A percentile compares a stretch with the other conserved stretches of the same genome.
These are phyloP conservation scores for Botrytis pseudocinerea DNA, from an alignment of 2,329 filamentous ascomycete genomes.

Conservation along the genomic window DNA sequence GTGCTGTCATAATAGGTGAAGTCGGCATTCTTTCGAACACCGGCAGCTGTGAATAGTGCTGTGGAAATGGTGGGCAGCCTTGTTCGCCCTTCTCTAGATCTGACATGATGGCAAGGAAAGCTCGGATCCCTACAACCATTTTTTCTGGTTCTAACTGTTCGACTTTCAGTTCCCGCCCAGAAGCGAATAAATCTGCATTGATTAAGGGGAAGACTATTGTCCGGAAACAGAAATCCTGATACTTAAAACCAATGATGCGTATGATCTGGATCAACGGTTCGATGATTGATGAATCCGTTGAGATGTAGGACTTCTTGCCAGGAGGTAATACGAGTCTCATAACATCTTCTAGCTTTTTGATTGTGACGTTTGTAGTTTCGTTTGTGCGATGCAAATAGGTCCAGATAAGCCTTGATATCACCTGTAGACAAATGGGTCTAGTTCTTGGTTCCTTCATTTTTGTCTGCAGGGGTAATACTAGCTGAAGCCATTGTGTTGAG, in stretches of 20 bases:
- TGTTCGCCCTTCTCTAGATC: slow-evolving; percentile 85
- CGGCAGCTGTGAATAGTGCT: slow-evolving; percentile 53
- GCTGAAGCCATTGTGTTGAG: slow-evolving; percentile 79
- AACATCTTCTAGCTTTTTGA: slow-evolving; percentile 86
- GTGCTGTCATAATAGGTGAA: slow-evolving; percentile 51
- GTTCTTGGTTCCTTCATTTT: slow-evolving; percentile 82
- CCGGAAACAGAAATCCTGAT: slow-evolving; percentile 90
- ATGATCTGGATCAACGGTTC: slow-evolving; percentile 93
- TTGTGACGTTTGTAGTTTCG: slow-evolving; percentile 66
- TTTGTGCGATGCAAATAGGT: slow-evolving; percentile 85
- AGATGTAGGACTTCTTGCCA: slow-evolving; percentile 77
- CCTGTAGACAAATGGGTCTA: slow-evolving; percentile 78
- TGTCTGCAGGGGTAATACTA: slow-evolving; percentile 74
- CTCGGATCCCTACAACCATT: slow-evolving; percentile 94
- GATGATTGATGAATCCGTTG: slow-evolving; percentile 78
- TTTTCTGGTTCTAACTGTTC: slow-evolving; percentile 94
- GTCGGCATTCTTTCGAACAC: slow-evolving; percentile 49
- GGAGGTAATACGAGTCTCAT: slow-evolving; percentile 79
- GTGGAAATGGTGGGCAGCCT: slow-evolving; percentile 79
- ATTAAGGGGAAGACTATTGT: slow-evolving; percentile 93
- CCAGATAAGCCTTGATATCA: slow-evolving; percentile 88
- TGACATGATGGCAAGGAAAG: slow-evolving; percentile 89
- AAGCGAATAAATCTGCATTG: slow-evolving; percentile 84
- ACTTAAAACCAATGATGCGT: slow-evolving; percentile 88
- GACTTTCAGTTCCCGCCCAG: slow-evolving; percentile 61